Evolutionary conservation across 768 basidiomycete genomes (phyloP), one percentile per base, ranked within the genome.

Genomic region (Cystobasidium ongulense): DNA sequence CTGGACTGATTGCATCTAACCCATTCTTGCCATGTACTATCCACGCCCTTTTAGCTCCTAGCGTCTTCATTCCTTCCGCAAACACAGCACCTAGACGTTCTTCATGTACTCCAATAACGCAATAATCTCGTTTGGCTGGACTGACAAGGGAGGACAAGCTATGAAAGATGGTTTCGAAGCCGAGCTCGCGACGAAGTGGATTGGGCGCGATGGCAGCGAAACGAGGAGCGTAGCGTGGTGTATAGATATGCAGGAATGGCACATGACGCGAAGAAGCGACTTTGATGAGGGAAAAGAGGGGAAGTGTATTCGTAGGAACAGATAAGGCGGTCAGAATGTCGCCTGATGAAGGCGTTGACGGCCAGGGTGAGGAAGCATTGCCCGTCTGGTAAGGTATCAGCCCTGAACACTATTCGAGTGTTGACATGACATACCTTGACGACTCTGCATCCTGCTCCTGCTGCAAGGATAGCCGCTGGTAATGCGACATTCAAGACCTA

Each of bases 121-220:
- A 93, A 1, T 91, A 89, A 1, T 84, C 85, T 1, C 96, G 95
- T 10, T 84, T 82, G 0, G 91, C 88, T 1, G 95, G 96, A 81
- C 95, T 97, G 82, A 95, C 89, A 43, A 98, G 85, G 0, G 95
- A 96, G 0, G 96, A 94, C 36, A 97, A 85, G 73, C 93, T 83
- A 82, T 99, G 98, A 86, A 96, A 97, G 83, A 99, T 88, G 10
- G 95, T 97, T 57, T 93, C 89, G 84, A 95, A 97, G 57, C 92
- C 92, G 66, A 98, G 86, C 0, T 87, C 83, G 78, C 89, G 90
- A 68, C 95, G 89, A 79, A 89, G 86, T 0, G 46, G 46, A 21
- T 50, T 50, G 10, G 95, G 92, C 0, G 89, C 89, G 76, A 98
- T 84, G 71, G 85, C 82, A 4, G 89, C 90, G 59, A 97, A 85